phyloP scores from a whole-genome alignment of 139 green algal species.

The Eudorina sp. region DNA sequence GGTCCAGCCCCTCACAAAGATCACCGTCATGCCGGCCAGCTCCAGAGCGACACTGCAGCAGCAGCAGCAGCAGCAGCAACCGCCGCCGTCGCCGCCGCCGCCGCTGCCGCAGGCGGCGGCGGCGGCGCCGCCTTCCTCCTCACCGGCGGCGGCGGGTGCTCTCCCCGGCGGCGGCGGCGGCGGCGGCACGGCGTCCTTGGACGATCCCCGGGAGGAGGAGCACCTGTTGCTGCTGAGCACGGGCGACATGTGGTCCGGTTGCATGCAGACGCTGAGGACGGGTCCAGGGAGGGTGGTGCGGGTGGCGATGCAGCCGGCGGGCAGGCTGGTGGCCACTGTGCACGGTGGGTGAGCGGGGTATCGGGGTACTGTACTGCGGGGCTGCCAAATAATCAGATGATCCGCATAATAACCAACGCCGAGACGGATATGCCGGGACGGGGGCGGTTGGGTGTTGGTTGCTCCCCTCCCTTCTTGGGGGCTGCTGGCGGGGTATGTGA shows the following conservation, averaged over 20 bases:
- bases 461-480: no score
- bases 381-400: not conserved
- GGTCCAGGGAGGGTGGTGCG: not conserved
- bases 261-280: constrained; percentile 3
- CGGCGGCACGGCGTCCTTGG: not conserved
- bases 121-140: not conserved
- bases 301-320: constrained; percentile 15
- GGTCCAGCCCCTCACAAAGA: not conserved
- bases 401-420: no score
- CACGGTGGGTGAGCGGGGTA: constrained; percentile 7
- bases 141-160: not conserved
- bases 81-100: not conserved
- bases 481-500: no score
- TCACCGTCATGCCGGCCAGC: not conserved
- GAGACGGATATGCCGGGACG: no score
- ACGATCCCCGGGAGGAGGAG: not conserved
- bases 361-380: not conserved
- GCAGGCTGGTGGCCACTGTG: constrained; percentile 19
- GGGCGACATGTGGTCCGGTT: constrained; percentile 4
- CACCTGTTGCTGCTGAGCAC: constrained; percentile 34
- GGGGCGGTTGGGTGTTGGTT: no score
- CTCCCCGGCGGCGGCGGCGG: not conserved
- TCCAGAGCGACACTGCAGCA: not conserved
- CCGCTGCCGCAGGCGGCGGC: not conserved
- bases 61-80: not conserved